Percentiles rank a stretch among this genome's conserved stretches.
phyloP scores from a whole-genome alignment of 2,329 filamentous ascomycete species.

The Fusarium chaquense region DNA sequence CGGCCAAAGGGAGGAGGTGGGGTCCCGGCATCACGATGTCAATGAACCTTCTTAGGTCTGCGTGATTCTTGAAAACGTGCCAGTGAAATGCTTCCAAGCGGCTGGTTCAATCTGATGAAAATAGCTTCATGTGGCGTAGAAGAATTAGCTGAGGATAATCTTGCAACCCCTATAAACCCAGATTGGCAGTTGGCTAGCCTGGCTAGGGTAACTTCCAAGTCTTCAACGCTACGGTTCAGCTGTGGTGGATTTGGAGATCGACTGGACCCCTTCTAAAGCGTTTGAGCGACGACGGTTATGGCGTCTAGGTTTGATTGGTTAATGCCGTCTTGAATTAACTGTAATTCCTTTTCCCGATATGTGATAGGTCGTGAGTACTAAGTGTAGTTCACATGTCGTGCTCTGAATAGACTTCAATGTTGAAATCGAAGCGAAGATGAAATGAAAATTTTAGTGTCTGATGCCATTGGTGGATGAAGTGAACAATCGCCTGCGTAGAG shows the following conservation, averaged over 20 bases:
- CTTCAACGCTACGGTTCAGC: slow-evolving; percentile 30
- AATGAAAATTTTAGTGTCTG: slow-evolving; percentile 17
- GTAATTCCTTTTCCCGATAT: neutral
- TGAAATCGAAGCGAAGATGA: slow-evolving; percentile 22
- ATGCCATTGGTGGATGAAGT: slow-evolving; percentile 34
- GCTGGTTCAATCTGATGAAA: slow-evolving; percentile 8
- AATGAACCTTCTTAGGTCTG: slow-evolving; percentile 1
- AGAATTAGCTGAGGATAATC: neutral
- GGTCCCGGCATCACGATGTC: slow-evolving; percentile 22
- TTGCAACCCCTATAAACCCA: slow-evolving; percentile 4
- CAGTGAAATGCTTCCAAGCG: slow-evolving; percentile 12
- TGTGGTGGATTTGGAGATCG: slow-evolving; percentile 24
- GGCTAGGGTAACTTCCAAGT: neutral
- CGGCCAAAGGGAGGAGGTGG: neutral
- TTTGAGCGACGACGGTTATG: slow-evolving; percentile 30
- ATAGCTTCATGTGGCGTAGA: slow-evolving; percentile 28
- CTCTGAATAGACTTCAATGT: slow-evolving; percentile 21
- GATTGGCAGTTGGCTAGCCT: neutral
- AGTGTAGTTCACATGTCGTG: neutral
- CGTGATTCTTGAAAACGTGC: slow-evolving; percentile 12
- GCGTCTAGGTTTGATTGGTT: slow-evolving; percentile 32
- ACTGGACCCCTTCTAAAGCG: slow-evolving; percentile 11
- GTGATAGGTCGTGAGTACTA: slow-evolving; percentile 8
- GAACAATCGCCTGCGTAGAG: neutral
- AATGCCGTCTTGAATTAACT: slow-evolving; percentile 12